Evolutionary conservation across 176 grass and related monocot genomes (phyloP).

Genomic region (Phoenix roebelenii): DNA sequence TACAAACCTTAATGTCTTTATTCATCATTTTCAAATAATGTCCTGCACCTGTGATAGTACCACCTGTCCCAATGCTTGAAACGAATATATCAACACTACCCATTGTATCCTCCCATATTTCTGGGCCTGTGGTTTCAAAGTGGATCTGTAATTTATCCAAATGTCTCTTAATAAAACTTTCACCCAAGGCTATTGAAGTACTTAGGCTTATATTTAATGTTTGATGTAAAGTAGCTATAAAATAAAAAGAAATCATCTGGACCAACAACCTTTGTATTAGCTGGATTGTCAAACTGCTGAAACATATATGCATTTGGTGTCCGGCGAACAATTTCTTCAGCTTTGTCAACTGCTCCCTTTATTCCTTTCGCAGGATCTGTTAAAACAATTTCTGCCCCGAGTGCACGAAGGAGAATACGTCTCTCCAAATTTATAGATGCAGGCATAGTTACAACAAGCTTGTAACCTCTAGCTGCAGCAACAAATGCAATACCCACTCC

Average conservation of each 20-base stretch:
- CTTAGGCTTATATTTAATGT: no score
- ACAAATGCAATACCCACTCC: slow-evolving; percentile 62
- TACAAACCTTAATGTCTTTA: slow-evolving; percentile 60
- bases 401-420: slow-evolving; percentile 57
- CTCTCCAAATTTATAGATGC: slow-evolving; percentile 75
- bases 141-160: slow-evolving; percentile 91
- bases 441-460: slow-evolving; percentile 79
- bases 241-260: background rate
- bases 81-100: slow-evolving; percentile 86
- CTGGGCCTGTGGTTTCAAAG: slow-evolving; percentile 98
- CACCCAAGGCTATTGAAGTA: slow-evolving; percentile 1
- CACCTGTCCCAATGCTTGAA: slow-evolving; percentile 92
- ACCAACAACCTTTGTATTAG: slow-evolving; percentile 59
- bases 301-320: slow-evolving; percentile 77
- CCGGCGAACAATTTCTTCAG: slow-evolving; percentile 54
- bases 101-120: slow-evolving; percentile 96
- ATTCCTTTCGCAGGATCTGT: slow-evolving; percentile 69
- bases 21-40: slow-evolving; percentile 90
- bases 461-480: slow-evolving; percentile 90
- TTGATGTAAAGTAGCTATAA: slow-evolving; percentile 7
- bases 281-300: slow-evolving; percentile 80
- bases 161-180: slow-evolving; percentile 42
- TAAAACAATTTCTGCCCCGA: slow-evolving; percentile 75
- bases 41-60: slow-evolving; percentile 75
- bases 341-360: slow-evolving; percentile 86